Percentiles rank a stretch among this genome's conserved stretches.
Evolutionary conservation across 371 early-diverging fungal species (phyloP).

Genomic region (Mucor plumbeus): DNA sequence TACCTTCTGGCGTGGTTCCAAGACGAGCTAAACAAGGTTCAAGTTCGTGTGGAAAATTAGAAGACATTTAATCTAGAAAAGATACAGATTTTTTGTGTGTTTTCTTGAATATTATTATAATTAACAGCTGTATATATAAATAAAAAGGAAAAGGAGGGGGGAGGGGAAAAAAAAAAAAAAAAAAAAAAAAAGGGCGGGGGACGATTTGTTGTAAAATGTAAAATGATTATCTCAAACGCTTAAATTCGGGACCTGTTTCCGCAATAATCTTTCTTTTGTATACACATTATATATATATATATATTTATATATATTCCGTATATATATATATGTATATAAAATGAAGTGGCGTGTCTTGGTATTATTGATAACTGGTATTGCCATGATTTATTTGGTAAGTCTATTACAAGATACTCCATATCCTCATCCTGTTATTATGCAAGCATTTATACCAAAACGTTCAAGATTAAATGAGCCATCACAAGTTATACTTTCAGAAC

Average conservation of each 20-base stretch:
- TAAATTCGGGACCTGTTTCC: constrained; percentile 2
- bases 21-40: constrained; percentile 57
- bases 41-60: constrained; percentile 36
- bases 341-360: constrained; percentile 58
- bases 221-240: background rate
- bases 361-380: constrained; percentile 39
- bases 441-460: constrained; percentile 12
- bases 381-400: constrained; percentile 48
- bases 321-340: background rate
- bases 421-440: constrained; percentile 42
- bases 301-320: no score
- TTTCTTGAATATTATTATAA: background rate
- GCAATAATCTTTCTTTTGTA: background rate
- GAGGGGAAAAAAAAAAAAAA: background rate
- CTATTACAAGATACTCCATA: constrained; percentile 46
- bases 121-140: constrained; percentile 1
- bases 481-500: constrained; percentile 29
- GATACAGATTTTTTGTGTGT: background rate
- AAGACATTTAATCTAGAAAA: constrained; percentile 1
- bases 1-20: constrained; percentile 56
- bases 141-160: constrained; percentile 2
- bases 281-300: background rate
- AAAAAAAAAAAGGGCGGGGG: background rate
- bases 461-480: constrained; percentile 19
- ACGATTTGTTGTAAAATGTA: background rate